Percentiles rank a stretch among this genome's conserved stretches.
Conservation (phyloP, 495 filamentous ascomycete genomes). For the Entonaema liquescens region DNA sequence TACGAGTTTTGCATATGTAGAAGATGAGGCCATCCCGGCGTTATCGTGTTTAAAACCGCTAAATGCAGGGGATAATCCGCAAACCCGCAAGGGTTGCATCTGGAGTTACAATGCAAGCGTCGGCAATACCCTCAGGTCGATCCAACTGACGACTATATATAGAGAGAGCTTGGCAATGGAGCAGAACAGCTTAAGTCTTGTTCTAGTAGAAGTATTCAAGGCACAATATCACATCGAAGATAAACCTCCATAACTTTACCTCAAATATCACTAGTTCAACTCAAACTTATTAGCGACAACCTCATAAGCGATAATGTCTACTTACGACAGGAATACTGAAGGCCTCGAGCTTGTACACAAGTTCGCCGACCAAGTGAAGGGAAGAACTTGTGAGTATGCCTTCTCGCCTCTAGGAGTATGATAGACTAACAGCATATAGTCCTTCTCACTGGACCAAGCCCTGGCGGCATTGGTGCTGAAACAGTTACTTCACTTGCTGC, state of each 20-base stretch:
- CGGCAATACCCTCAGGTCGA: background rate
- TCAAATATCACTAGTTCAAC: background rate
- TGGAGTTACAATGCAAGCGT: slow-evolving; percentile 2
- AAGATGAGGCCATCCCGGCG: slow-evolving; percentile 12
- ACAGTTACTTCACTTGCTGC: slow-evolving; percentile 56
- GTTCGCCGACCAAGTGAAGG: slow-evolving; percentile 51
- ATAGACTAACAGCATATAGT: slow-evolving; percentile 38
- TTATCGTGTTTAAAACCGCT: slow-evolving; percentile 26
- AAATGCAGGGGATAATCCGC: slow-evolving; percentile 5
- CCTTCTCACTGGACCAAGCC: slow-evolving; percentile 61
- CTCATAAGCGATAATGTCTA: slow-evolving; percentile 27
- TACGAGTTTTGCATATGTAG: background rate
- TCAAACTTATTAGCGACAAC: slow-evolving; percentile 11
- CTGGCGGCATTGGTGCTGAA: slow-evolving; percentile 55
- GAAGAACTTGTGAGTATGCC: slow-evolving; percentile 48
- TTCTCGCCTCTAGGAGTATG: background rate
- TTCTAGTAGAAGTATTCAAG: background rate
- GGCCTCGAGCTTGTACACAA: slow-evolving; percentile 48
- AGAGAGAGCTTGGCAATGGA: slow-evolving; percentile 6
- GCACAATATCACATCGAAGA: background rate
- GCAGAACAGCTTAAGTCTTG: background rate
- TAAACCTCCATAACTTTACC: background rate
- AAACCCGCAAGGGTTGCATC: background rate
- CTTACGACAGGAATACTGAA: slow-evolving; percentile 41
- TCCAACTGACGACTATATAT: slow-evolving; percentile 10